These are phyloP conservation scores for Takakia lepidozioides DNA, from an alignment of 225 moss, liverwort and hornwort species.

Conservation along the genomic window DNA sequence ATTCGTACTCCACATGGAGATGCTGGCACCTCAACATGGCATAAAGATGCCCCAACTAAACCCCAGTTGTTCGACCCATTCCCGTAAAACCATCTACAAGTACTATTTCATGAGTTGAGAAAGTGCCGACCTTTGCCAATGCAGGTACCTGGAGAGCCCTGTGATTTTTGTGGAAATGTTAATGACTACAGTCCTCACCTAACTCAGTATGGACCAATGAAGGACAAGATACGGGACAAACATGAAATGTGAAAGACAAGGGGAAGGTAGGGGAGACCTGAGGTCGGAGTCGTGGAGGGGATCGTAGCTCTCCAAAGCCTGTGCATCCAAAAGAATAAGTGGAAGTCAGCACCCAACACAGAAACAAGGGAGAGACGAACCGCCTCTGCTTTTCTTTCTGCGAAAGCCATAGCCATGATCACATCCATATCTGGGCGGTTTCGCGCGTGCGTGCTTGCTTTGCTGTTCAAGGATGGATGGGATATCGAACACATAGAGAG, in stretches of 20 bases:
- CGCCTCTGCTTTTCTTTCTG: slow-evolving; percentile 94
- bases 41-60: too few species aligned
- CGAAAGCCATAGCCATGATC: slow-evolving; percentile 98
- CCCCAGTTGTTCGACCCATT: too few species aligned
- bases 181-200: too few species aligned
- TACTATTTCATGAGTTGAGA: too few species aligned
- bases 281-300: slow-evolving; percentile 87
- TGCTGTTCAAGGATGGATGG: slow-evolving; percentile 87
- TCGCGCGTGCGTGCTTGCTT: slow-evolving; percentile 90
- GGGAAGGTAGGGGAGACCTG: slow-evolving; percentile 39
- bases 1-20: too few species aligned
- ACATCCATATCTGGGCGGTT: slow-evolving; percentile 82
- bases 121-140: too few species aligned
- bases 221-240: background rate
- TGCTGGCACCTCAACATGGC: background rate
- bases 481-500: slow-evolving; percentile 35
- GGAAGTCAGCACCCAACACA: slow-evolving; percentile 99
- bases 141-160: too few species aligned
- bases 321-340: slow-evolving; percentile 99
- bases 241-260: background rate
- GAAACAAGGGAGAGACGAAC: slow-evolving; percentile 90
- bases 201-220: background rate
- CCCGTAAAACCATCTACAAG: too few species aligned
- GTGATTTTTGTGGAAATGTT: too few species aligned
- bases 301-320: slow-evolving; percentile 99